Conservation (phyloP, 441 rosid genomes). For the Aleurites moluccanus region DNA sequence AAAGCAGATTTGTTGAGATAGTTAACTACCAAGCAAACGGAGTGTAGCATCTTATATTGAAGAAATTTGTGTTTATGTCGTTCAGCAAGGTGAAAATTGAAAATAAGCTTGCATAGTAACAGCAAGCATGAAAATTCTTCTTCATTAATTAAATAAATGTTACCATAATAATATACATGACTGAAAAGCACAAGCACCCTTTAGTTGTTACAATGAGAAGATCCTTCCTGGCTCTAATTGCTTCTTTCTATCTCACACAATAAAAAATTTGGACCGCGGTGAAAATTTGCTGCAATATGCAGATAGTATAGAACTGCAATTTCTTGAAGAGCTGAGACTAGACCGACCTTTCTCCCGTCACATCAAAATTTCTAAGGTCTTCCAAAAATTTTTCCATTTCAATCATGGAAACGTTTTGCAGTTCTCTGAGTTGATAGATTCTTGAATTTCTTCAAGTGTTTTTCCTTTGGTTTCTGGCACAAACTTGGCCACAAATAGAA, state of each 20-base stretch:
- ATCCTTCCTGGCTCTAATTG: neutral
- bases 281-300: neutral
- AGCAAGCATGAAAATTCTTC: neutral
- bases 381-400: neutral
- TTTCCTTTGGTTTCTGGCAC: constrained; percentile 94
- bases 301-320: neutral
- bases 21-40: too few species aligned
- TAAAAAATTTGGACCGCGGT: neutral
- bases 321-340: neutral
- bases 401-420: neutral
- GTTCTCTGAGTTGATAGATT: constrained; percentile 49
- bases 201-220: neutral
- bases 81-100: neutral
- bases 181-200: neutral
- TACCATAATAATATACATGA: neutral
- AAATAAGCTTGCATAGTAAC: neutral
- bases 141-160: neutral
- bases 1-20: too few species aligned
- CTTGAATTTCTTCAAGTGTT: constrained; percentile 86
- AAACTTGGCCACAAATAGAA: constrained; percentile 69
- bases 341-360: neutral
- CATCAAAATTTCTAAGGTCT: neutral
- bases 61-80: too few species aligned
- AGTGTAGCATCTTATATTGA: too few species aligned
- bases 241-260: neutral